Base-by-base conservation (phyloP, 2,329 filamentous ascomycete genomes). In the Catunica adiposa region DNA sequence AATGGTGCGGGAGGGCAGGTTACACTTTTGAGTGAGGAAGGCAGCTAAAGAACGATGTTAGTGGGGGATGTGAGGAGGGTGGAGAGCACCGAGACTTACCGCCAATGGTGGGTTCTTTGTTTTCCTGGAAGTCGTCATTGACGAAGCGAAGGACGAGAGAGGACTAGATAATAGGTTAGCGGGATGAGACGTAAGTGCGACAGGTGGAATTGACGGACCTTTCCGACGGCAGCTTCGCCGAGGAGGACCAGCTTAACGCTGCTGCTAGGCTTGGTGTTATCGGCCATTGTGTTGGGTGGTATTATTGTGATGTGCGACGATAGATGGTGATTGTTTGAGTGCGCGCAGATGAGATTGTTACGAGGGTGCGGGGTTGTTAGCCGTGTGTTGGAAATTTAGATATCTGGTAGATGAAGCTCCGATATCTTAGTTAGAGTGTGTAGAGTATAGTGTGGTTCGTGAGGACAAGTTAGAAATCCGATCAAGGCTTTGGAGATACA, bases 61-160 rank as follows among this genome's bases (percentile, higher is more conserved):
- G 38, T 34, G 25, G 8, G 15, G 31, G 29, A n/a, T n/a, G 14
- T 3, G 8, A n/a, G 8, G 26, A 26, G 34, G 48, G 63, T 59
- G 55, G 50, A 22, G 42, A 17, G 40, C 7, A 2, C 15, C 17
- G 40, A 51, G 25, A 70, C 77, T 61, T 78, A 94, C 89, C 89
- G 77, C 92, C 92, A 71, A 98, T 98, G 62, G 92, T 98, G 60
- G 92, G 92, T 70, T 98, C 92, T 76, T 97, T 97, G 73, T 97
- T 97, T 73, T 97, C 92, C 75, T 98, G 92, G 66, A 98, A 98
- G 71, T 97, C 90, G 73, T 98, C 92, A 78, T 97, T 97, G 68
- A 98, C 92, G 71, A 98, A 98, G 66, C 92, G 88, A 67, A 98
- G 79, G 61, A 98, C 92, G 58, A 98, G 82, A 48, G 92, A 98